Conservation (phyloP, 768 basidiomycete genomes). For the Mycena rebaudengoi region DNA sequence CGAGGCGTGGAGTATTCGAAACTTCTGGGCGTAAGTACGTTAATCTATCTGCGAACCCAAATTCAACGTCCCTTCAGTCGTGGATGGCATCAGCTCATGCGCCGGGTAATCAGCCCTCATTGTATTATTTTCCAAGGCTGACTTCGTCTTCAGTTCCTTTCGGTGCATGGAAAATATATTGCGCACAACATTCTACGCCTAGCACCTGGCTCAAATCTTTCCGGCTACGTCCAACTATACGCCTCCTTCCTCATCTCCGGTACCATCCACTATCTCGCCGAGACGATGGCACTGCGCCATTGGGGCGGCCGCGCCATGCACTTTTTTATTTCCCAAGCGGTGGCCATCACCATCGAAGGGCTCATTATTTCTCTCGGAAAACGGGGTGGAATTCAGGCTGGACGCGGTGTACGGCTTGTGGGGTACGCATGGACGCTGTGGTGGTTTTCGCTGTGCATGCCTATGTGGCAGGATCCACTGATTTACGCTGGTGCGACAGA, state of each 20-base stretch:
- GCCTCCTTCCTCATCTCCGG: constrained; percentile 45
- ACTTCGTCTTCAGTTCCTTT: constrained; percentile 30
- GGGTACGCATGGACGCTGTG: constrained; percentile 9
- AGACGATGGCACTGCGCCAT: constrained; percentile 33
- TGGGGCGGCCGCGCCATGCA: constrained; percentile 1
- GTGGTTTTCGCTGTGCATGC: constrained; percentile 11
- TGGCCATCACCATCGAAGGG: constrained; percentile 14
- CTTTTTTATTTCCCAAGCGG: constrained; percentile 20
- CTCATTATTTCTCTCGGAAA: background rate
- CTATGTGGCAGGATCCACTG: constrained; percentile 12
- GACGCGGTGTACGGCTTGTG: background rate
- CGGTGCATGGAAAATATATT: constrained; percentile 36
- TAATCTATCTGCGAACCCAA: background rate
- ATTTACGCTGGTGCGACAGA: constrained; percentile 1
- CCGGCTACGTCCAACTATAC: constrained; percentile 43
- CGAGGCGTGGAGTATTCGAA: constrained; percentile 48
- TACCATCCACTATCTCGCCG: constrained; percentile 42
- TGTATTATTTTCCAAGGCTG: background rate
- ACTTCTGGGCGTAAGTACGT: constrained; percentile 49
- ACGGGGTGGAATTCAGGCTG: background rate
- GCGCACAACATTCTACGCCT: constrained; percentile 34
- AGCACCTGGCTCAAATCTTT: constrained; percentile 31
- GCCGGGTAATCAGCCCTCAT: background rate
- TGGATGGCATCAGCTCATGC: constrained; percentile 21
- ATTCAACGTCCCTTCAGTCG: background rate